Conservation (phyloP, 116 monocot genomes). For the Zostera marina region DNA sequence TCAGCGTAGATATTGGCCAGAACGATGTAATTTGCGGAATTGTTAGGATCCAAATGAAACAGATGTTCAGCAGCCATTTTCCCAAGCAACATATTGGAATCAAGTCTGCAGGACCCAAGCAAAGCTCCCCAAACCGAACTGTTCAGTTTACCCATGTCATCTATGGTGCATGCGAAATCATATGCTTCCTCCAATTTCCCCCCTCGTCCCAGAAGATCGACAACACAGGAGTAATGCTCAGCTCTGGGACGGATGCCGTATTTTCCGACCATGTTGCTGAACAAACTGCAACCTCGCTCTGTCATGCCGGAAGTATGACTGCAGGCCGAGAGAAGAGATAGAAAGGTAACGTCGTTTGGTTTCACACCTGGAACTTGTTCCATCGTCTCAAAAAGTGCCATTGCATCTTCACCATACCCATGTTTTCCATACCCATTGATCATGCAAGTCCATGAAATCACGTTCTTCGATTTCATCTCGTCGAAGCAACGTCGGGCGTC, state of each 20-base stretch:
- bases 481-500: slow-evolving; percentile 50
- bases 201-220: slow-evolving; percentile 71
- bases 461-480: slow-evolving; percentile 53
- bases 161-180: slow-evolving; percentile 27
- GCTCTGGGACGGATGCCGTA: slow-evolving; percentile 44
- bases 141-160: slow-evolving; percentile 17
- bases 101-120: slow-evolving; percentile 51
- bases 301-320: slow-evolving; percentile 45
- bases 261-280: slow-evolving; percentile 43
- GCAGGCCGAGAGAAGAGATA: slow-evolving; percentile 66
- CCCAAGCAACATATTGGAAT: slow-evolving; percentile 32
- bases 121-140: slow-evolving; percentile 62
- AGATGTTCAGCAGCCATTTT: slow-evolving; percentile 34
- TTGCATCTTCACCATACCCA: slow-evolving; percentile 38
- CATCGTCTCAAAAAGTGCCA: slow-evolving; percentile 47
- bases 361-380: slow-evolving; percentile 25
- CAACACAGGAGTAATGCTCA: slow-evolving; percentile 69
- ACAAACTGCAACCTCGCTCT: slow-evolving; percentile 36
- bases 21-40: slow-evolving; percentile 55
- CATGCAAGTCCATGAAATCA: slow-evolving; percentile 82
- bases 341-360: slow-evolving; percentile 87
- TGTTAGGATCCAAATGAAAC: slow-evolving; percentile 26
- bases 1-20: slow-evolving; percentile 64
- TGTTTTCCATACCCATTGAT: slow-evolving; percentile 55
- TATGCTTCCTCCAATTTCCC: slow-evolving; percentile 59